phyloP scores from a whole-genome alignment of 2,329 filamentous ascomycete species.

The Beauveria pseudobassiana region DNA sequence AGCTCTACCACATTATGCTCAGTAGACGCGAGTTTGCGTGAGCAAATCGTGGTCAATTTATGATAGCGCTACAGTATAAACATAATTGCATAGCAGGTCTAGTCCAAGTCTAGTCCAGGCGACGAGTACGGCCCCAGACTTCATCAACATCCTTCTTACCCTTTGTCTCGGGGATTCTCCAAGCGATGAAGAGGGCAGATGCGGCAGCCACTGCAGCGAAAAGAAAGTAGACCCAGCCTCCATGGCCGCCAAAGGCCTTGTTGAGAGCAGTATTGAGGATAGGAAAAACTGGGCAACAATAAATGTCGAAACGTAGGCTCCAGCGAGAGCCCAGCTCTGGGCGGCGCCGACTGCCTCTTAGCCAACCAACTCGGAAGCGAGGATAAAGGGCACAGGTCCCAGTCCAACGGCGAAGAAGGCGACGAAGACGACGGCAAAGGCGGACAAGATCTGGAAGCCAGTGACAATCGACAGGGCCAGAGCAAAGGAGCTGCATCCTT shows the following conservation, averaged over 20 bases:
- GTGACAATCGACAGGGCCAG: constrained; percentile 76
- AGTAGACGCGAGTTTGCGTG: constrained; percentile 32
- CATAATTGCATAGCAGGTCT: constrained; percentile 11
- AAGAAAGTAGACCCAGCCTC: constrained; percentile 82
- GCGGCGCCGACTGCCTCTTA: constrained; percentile 86
- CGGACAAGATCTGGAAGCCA: constrained; percentile 66
- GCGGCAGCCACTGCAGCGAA: constrained; percentile 68
- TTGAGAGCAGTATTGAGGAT: constrained; percentile 71
- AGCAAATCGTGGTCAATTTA: background rate
- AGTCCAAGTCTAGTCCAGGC: constrained; percentile 46
- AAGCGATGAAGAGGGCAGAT: constrained; percentile 64
- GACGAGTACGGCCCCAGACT: constrained; percentile 71
- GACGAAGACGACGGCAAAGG: constrained; percentile 75
- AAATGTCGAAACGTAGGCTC: constrained; percentile 88
- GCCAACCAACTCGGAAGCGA: constrained; percentile 83
- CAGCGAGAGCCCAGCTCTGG: constrained; percentile 79
- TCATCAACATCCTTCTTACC: constrained; percentile 79
- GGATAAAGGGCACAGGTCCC: constrained; percentile 89
- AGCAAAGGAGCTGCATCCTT: constrained; percentile 69
- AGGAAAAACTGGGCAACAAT: constrained; percentile 90
- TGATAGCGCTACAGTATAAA: background rate
- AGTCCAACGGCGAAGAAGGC: constrained; percentile 84
- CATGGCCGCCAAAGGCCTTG: constrained; percentile 49
- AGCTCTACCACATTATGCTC: constrained; percentile 48
- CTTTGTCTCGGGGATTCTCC: constrained; percentile 78